A percentile compares a stretch with the other conserved stretches of the same genome.
Evolutionary conservation across 2,329 filamentous ascomycete genomes (phyloP).

Genomic region (Fusarium sp.): DNA sequence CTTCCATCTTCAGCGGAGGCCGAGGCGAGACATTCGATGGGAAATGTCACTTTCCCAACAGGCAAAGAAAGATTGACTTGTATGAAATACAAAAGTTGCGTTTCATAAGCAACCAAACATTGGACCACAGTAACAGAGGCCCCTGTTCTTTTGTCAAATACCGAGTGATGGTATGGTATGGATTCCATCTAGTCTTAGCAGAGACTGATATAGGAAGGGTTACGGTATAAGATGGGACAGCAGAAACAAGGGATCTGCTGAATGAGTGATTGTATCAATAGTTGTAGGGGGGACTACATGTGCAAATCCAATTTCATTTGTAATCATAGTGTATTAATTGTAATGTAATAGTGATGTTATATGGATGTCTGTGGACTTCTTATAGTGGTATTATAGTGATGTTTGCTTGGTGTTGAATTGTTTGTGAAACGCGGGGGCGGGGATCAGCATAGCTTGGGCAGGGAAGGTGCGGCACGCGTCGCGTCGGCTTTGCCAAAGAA

Average conservation of each 20-base stretch:
- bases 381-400: too few species aligned
- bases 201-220: background rate
- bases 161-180: conserved; percentile 6
- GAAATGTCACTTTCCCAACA: conserved; percentile 9
- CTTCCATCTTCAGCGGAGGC: conserved; percentile 11
- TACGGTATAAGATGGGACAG: background rate
- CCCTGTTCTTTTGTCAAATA: background rate
- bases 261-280: background rate
- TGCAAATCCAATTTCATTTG: background rate
- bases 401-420: background rate
- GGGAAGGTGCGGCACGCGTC: conserved; percentile 33
- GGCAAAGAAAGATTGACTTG: conserved; percentile 38
- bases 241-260: background rate
- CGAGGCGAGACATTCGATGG: conserved; percentile 6
- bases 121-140: background rate
- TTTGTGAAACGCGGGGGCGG: conserved; percentile 34
- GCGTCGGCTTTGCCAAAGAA: conserved; percentile 26
- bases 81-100: conserved; percentile 39
- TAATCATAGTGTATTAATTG: background rate
- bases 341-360: background rate
- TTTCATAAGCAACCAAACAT: conserved; percentile 11
- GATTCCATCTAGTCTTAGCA: background rate
- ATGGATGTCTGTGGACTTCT: too few species aligned
- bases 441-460: conserved; percentile 17
- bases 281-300: background rate